Evolutionary conservation across 2,329 filamentous ascomycete species (phyloP), one percentile per base, ranked within the genome.

Genomic region (Fusarium illudens): DNA sequence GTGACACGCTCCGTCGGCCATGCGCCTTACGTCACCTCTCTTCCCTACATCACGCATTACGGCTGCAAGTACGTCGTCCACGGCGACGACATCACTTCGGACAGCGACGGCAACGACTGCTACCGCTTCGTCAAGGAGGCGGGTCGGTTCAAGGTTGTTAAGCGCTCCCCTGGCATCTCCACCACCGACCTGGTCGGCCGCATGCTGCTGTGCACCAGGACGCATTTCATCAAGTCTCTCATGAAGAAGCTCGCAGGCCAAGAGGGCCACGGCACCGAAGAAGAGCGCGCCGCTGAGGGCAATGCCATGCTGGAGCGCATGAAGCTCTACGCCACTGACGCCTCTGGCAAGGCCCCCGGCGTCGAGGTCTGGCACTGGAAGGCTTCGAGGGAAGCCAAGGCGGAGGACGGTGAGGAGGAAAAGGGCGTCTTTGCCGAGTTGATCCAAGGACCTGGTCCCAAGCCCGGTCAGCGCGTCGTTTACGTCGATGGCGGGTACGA

Each of bases 401-500:
- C 78, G 10, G 79, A 78, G 44, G 78, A 79, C 33, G 78, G 76
- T n/a, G 77, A 73, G 67, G 86, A 90, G 64, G 90, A 91, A 70
- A 83, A 84, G 62, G 91, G 91, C 4, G 80, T 82, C 1, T 96
- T 94, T 76, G 83, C 83, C 44, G 84, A 86, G 56, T 80, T 97
- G 15, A 89, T 97, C 1, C 80, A 86, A 27, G 96, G 94, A 4
- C 86, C 86, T n/a, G 85, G 85, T 0, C 91, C 92, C 0, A 87
- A 85, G 73, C 89, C 89, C 0, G 95, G 92, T 1, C 96, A 98
- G 80, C 86, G 92, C 10, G 86, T 99, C 30, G 89, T 97, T 44
- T 99, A 99, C 77, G 95, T 98, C 8, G 96, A 99, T 71, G 96
- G 96, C 49, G 96, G 95, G 1, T 99, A 96, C 78, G 96, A 99